Conservation (phyloP, 805 yeast species). For the Candida nanaspora region DNA sequence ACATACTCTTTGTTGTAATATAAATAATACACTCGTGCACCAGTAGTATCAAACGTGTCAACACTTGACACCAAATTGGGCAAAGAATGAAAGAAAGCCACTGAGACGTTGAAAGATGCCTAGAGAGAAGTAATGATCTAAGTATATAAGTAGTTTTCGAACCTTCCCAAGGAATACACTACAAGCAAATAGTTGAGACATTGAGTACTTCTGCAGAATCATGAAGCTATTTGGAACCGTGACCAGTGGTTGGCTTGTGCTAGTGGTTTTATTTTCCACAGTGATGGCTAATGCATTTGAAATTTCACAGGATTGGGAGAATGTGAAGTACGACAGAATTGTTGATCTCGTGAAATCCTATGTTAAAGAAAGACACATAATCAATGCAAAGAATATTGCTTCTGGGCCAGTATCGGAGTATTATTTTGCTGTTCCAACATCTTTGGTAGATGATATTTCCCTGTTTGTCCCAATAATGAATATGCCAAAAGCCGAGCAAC, state of each 20-base stretch:
- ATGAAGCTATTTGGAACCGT: not conserved
- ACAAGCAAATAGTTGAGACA: no score
- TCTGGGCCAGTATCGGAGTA: slow-evolving; percentile 47
- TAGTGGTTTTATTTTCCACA: not conserved
- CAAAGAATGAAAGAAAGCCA: no score
- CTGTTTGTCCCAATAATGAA: slow-evolving; percentile 17
- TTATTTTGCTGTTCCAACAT: slow-evolving; percentile 49
- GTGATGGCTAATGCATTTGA: slow-evolving; percentile 7
- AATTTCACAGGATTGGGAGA: slow-evolving; percentile 40
- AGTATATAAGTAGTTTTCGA: no score
- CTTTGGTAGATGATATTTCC: slow-evolving; percentile 19
- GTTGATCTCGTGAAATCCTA: slow-evolving; percentile 64
- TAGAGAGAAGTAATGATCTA: no score
- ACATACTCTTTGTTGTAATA: no score
- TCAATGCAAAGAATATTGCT: slow-evolving; percentile 55
- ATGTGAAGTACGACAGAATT: slow-evolving; percentile 44
- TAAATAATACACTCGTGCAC: no score
- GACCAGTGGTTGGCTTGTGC: not conserved
- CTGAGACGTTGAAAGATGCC: no score
- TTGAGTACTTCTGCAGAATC: no score
- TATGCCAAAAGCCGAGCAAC: slow-evolving; percentile 11
- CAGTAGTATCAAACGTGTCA: no score
- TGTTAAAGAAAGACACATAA: slow-evolving; percentile 49
- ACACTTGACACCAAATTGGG: no score
- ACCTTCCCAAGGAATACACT: no score